Conservation (phyloP, 176 grass and related monocot species). For the Triticum dicoccoides region DNA sequence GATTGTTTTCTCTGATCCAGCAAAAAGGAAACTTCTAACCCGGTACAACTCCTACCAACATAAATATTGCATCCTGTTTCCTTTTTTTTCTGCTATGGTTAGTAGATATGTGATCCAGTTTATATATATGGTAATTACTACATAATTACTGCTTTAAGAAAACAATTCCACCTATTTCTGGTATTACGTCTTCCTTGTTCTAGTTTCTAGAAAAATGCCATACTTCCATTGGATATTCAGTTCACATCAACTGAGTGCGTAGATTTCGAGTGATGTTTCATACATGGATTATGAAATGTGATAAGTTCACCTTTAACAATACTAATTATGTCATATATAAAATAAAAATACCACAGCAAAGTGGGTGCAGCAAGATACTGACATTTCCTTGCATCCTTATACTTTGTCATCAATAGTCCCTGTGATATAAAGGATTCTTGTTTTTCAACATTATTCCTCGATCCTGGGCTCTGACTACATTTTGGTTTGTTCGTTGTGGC, state of each 20-base stretch:
- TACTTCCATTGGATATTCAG: background rate
- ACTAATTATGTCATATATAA: background rate
- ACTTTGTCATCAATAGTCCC: background rate
- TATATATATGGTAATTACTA: background rate
- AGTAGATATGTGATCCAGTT: background rate
- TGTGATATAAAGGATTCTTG: background rate
- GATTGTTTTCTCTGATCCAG: conserved; percentile 78
- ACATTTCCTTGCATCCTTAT: background rate
- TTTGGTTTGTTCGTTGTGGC: background rate
- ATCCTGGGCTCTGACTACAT: background rate
- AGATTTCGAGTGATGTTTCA: background rate
- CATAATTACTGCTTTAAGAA: background rate
- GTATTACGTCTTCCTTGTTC: background rate
- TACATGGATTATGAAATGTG: background rate
- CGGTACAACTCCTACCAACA: conserved; percentile 36
- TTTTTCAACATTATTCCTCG: background rate
- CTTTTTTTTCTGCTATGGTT: background rate
- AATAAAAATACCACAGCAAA: background rate
- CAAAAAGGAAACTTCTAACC: conserved; percentile 65
- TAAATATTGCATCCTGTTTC: background rate
- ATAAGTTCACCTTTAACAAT: background rate
- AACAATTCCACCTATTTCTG: background rate
- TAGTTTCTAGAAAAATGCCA: background rate
- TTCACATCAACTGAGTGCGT: background rate
- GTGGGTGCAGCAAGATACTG: background rate